These are phyloP conservation scores for Lentinula aciculospora DNA, from an alignment of 768 basidiomycete species.

Conservation along the genomic window DNA sequence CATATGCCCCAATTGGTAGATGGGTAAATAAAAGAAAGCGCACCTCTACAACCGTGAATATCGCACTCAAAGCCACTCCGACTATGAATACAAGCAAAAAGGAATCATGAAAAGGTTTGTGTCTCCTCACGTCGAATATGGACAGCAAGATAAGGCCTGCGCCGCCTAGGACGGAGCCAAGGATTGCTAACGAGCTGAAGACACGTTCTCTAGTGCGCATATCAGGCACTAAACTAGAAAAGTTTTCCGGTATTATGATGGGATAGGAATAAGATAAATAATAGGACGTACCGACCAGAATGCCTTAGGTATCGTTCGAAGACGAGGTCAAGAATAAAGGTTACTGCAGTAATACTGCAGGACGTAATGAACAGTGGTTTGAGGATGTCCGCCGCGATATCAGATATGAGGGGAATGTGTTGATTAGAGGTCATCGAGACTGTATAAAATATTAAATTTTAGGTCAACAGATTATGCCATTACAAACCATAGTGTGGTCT, in stretches of 20 bases:
- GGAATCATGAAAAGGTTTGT: conserved; percentile 42
- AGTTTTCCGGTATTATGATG: neutral
- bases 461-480: too few species aligned
- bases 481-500: conserved; percentile 40
- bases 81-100: conserved; percentile 72
- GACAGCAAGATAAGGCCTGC: conserved; percentile 63
- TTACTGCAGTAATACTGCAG: conserved; percentile 54
- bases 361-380: conserved; percentile 74
- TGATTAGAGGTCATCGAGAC: conserved; percentile 40
- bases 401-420: conserved; percentile 69
- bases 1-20: neutral
- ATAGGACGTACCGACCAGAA: conserved; percentile 42
- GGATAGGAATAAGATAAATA: neutral
- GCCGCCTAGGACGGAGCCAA: conserved; percentile 59
- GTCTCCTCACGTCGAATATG: conserved; percentile 61
- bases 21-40: conserved; percentile 2
- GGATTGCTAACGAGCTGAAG: conserved; percentile 50
- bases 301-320: conserved; percentile 65
- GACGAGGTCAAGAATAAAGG: conserved; percentile 55
- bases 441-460: too few species aligned
- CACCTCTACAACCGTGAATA: conserved; percentile 71
- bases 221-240: conserved; percentile 48
- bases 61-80: conserved; percentile 65
- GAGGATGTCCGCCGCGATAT: conserved; percentile 65
- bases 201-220: conserved; percentile 53